Evolutionary conservation across 495 filamentous ascomycete genomes (phyloP).

Genomic region (Penicillium manginii): DNA sequence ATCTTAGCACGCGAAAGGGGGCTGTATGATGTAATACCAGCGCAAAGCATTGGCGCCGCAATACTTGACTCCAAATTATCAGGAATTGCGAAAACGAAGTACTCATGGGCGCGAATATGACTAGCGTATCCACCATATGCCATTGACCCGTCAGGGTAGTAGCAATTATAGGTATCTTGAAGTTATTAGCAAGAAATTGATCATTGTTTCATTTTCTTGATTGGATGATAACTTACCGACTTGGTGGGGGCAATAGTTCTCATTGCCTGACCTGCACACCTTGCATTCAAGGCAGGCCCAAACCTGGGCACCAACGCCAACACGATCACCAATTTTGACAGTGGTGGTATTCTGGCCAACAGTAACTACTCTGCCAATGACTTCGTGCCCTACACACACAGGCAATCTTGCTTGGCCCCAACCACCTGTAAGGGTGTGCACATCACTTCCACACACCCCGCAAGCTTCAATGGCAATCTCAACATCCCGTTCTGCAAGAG

Average conservation of each 20-base stretch:
- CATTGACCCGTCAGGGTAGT: slow-evolving; percentile 50
- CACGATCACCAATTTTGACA: slow-evolving; percentile 3
- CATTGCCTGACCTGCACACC: slow-evolving; percentile 58
- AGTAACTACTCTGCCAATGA: background rate
- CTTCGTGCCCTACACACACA: slow-evolving; percentile 1
- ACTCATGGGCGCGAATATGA: slow-evolving; percentile 65
- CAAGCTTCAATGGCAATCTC: background rate
- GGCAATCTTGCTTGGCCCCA: background rate
- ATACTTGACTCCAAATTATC: slow-evolving; percentile 48
- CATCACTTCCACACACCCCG: slow-evolving; percentile 2
- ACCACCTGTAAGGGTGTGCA: background rate
- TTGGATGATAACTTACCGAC: background rate
- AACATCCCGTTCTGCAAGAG: background rate
- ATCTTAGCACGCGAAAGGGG: slow-evolving; percentile 67
- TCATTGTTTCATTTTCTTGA: too few species aligned
- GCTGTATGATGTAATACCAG: slow-evolving; percentile 69
- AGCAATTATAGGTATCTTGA: slow-evolving; percentile 36
- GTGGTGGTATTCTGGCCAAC: background rate
- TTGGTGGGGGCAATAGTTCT: slow-evolving; percentile 62
- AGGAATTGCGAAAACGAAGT: slow-evolving; percentile 76
- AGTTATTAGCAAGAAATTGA: background rate
- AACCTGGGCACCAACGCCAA: slow-evolving; percentile 2
- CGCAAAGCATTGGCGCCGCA: slow-evolving; percentile 79
- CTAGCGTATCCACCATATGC: slow-evolving; percentile 64
- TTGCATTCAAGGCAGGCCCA: slow-evolving; percentile 51